A percentile compares a stretch with the other conserved stretches of the same genome.
These are phyloP conservation scores for Boletus rubescentipes DNA, from an alignment of 768 basidiomycete genomes.

Conservation along the genomic window DNA sequence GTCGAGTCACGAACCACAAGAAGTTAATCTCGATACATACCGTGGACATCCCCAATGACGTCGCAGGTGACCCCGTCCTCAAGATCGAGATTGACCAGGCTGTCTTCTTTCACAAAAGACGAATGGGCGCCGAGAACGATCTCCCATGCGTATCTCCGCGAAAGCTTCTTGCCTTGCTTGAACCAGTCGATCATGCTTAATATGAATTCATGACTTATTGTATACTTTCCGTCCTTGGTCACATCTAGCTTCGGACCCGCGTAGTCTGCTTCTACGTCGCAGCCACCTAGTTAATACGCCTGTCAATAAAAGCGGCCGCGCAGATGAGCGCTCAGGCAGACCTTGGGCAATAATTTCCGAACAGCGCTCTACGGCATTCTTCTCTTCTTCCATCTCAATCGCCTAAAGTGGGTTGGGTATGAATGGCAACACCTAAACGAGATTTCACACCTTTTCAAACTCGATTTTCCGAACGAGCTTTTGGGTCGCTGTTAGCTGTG, in stretches of 20 bases:
- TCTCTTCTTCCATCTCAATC: constrained; percentile 90
- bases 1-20: not conserved
- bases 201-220: constrained; percentile 77
- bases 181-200: constrained; percentile 88
- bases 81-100: constrained; percentile 73
- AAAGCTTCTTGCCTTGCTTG: constrained; percentile 90
- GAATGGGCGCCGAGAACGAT: constrained; percentile 86
- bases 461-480: constrained; percentile 89
- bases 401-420: constrained; percentile 48
- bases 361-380: constrained; percentile 73
- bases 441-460: constrained; percentile 74
- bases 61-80: constrained; percentile 81
- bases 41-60: constrained; percentile 96
- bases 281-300: constrained; percentile 53
- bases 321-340: constrained; percentile 27
- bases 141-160: constrained; percentile 92
- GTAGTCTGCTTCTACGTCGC: constrained; percentile 74
- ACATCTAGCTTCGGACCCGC: constrained; percentile 69
- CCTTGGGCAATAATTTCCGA: constrained; percentile 78
- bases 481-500: constrained; percentile 83
- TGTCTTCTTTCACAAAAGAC: constrained; percentile 73
- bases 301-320: constrained; percentile 5
- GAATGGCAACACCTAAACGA: not conserved
- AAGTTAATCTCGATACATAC: constrained; percentile 38
- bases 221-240: constrained; percentile 63